These are phyloP conservation scores for Gleditsia sinensis DNA, from an alignment of 306 rosid genomes.

Conservation along the genomic window DNA sequence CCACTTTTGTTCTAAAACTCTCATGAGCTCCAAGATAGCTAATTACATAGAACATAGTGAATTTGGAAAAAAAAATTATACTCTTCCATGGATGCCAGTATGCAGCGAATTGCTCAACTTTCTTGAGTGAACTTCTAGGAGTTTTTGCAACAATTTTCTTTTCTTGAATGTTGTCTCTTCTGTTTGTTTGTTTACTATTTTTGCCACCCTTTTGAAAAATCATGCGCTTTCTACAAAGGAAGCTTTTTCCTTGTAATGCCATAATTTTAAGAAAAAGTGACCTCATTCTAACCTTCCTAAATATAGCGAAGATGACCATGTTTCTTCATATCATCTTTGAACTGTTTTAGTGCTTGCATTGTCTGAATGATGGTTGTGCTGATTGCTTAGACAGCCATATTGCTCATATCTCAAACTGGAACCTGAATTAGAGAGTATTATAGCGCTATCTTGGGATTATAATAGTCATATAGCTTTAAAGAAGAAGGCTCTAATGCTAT, in stretches of 20 bases:
- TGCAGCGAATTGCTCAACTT: background rate
- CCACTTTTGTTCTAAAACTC: background rate
- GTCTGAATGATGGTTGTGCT: background rate
- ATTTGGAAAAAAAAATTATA: too few species aligned
- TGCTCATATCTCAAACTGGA: background rate
- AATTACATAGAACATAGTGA: background rate
- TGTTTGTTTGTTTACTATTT: background rate
- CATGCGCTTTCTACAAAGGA: background rate
- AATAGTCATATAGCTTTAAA: background rate
- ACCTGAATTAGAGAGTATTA: background rate
- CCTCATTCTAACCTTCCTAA: background rate
- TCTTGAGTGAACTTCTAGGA: background rate
- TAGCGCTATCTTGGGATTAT: background rate
- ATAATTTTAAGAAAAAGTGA: background rate
- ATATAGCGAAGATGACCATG: background rate
- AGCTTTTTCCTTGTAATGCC: background rate
- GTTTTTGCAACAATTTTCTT: background rate
- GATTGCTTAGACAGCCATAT: background rate
- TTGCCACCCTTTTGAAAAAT: background rate
- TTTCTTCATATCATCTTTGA: background rate
- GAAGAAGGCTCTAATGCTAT: background rate
- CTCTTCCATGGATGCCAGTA: background rate
- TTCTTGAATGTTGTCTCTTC: background rate
- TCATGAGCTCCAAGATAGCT: background rate
- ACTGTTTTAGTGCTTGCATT: background rate